Evolutionary conservation across 2,329 filamentous ascomycete species (phyloP), one percentile per base, ranked within the genome.

Genomic region (Alternaria consortialis): DNA sequence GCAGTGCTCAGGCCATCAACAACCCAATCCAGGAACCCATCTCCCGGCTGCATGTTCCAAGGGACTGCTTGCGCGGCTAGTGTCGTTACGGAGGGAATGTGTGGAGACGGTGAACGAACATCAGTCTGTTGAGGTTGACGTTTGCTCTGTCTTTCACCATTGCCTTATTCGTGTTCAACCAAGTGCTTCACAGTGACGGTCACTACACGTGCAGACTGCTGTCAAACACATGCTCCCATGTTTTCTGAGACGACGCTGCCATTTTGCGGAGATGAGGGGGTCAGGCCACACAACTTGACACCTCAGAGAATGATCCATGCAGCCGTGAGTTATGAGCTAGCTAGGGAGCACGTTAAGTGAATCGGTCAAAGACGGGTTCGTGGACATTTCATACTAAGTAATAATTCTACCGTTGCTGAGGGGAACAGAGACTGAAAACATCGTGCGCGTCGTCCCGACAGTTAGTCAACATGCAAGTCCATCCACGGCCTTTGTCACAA

Each of bases 21-120:
- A 60, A 46, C 46, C 53, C 58, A 51, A 39, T 42, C 46, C 39
- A 52, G 47, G 58, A 66, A 65, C 64, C 43, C 62, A 62, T 53
- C 57, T 60, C 54, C 65, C 57, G 64, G 60, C 53, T 56, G 52
- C 50, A 52, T 51, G 51, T 53, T 37, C 55, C 65, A 66, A 63
- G 68, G 67, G 61, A 53, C 54, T 51, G 67, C 67, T 62, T 68
- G 68, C 58, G 54, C 54, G 54, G 53, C 61, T 70, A 70, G 66
- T 60, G 60, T 43, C 39, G 23, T 46, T 32, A 34, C 34, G 34
- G 57, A 48, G 44, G 23, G 25, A 17, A 37, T 44, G 48, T 56
- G 53, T 34, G 46, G 44, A 32, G 54, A 39, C 43, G 42, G 27
- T 25, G 31, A 50, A 37, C 13, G 31, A 50, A n/a, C 23, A 36